Evolutionary conservation across 2,329 filamentous ascomycete species (phyloP), one percentile per base, ranked within the genome.

Genomic region (Penicillium sp.): DNA sequence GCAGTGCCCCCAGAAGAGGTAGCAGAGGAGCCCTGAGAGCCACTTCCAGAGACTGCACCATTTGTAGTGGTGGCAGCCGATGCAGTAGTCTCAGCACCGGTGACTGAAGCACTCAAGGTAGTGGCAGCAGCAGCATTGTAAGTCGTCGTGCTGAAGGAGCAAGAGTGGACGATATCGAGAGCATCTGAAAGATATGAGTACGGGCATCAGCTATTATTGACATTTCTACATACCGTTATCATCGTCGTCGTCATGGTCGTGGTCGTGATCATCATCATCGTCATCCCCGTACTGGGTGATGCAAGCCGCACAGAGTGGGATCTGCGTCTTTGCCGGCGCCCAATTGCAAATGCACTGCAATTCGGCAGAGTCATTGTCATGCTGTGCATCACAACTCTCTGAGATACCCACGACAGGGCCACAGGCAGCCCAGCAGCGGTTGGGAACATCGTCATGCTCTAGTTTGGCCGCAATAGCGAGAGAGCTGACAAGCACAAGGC

Each of bases 241-340:
- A 42, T 71, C 48, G 5, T 65, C 57, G 33, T 55, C 54, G 14
- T 66, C 54, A 10, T 61, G n/a, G 23, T 62, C 55, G 27, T 57
- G 26, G 23, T 62, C 51, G 8, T 59, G 29, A 23, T 59, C 19
- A n/a, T 60, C 55, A 19, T 57, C 54, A 16, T 59, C 43, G 16
- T 57, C 57, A 29, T 56, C 53, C 26, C 62, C 60, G 51, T 68
- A 65, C 47, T 71, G 58, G n/a, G 67, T 61, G 21, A 72, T 72
- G 33, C 70, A 72, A 31, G 69, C 70, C n/a, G 70, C 68, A 35
- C 70, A 72, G 37, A 68, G 61, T 5, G 70, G 69, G 16, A 72
- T 57, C n/a, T 65, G 58, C 8, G 58, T 67, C n/a, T 61, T 55
- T 10, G 68, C 68, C 25, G 59, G 48, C 11, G 62, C 55, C 68